Conservation (phyloP, 352 stramenopile genomes). For the Pseudoperonospora humuli region DNA sequence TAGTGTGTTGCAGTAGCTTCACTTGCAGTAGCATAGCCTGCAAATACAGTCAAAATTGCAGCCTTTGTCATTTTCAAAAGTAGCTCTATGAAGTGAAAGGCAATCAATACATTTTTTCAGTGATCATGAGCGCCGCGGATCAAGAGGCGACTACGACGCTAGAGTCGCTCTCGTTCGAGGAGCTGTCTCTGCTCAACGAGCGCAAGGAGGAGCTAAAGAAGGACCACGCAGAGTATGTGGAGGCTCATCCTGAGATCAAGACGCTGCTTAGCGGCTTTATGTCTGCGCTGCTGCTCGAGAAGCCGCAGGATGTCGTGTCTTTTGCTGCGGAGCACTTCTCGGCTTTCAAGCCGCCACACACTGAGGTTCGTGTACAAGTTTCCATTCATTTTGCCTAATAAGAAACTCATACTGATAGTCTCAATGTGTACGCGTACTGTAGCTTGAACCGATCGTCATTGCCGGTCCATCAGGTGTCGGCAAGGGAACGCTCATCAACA, state of each 20-base stretch:
- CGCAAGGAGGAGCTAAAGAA: slow-evolving; percentile 83
- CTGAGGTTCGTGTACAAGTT: slow-evolving; percentile 19
- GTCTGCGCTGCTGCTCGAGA: slow-evolving; percentile 77
- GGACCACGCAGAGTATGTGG: slow-evolving; percentile 76
- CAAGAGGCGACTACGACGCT: slow-evolving; percentile 41
- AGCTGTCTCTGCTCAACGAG: slow-evolving; percentile 80
- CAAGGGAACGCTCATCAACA: slow-evolving; percentile 95
- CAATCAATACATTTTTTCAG: background rate
- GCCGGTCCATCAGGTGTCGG: slow-evolving; percentile 87
- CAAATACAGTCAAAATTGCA: slow-evolving; percentile 3
- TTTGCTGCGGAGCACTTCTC: slow-evolving; percentile 81
- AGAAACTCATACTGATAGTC: background rate
- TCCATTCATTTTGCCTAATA: background rate
- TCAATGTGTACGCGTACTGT: background rate
- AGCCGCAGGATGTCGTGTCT: slow-evolving; percentile 70
- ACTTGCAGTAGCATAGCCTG: background rate
- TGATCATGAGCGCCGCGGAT: slow-evolving; percentile 21
- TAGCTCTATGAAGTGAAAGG: background rate
- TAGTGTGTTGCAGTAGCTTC: slow-evolving; percentile 57
- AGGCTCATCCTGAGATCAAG: slow-evolving; percentile 85
- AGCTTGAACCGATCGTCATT: slow-evolving; percentile 86
- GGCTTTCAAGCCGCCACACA: slow-evolving; percentile 48
- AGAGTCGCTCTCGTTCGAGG: slow-evolving; percentile 73
- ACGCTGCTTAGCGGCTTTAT: slow-evolving; percentile 86
- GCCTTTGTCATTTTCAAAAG: slow-evolving; percentile 6